Conservation (phyloP, 352 stramenopile species). For the Phytophthora tentaculata region DNA sequence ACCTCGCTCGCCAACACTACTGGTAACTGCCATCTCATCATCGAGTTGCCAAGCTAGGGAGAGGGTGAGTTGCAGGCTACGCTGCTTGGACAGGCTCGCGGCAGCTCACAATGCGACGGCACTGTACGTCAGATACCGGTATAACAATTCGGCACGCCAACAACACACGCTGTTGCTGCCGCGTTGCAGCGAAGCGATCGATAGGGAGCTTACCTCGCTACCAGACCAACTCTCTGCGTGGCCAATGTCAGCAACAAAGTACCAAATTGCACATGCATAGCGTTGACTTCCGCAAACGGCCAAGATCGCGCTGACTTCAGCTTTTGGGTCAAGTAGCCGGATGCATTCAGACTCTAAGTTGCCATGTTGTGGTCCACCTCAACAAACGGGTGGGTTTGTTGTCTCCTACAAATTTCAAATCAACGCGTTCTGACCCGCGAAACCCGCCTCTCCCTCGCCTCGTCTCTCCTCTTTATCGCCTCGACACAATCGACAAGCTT, state of each 20-base stretch:
- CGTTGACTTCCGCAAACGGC: not conserved
- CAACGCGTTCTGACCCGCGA: conserved; percentile 1
- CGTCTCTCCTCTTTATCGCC: conserved; percentile 33
- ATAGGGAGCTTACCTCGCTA: not conserved
- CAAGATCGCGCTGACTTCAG: conserved; percentile 9
- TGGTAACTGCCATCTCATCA: conserved; percentile 7
- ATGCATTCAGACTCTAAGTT: conserved; percentile 16
- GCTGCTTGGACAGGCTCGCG: conserved; percentile 22
- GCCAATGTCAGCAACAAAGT: not conserved
- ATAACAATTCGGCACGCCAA: conserved; percentile 8
- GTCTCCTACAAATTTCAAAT: conserved; percentile 15
- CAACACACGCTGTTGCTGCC: conserved; percentile 7
- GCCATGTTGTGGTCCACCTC: conserved; percentile 27
- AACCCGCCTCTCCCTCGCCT: conserved; percentile 24
- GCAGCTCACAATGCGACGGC: conserved; percentile 20
- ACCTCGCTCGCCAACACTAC: not conserved
- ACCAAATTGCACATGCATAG: not conserved
- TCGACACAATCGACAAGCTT: conserved; percentile 25
- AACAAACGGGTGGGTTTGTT: conserved; percentile 8
- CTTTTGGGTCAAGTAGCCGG: conserved; percentile 24
- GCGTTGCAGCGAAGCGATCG: conserved; percentile 1
- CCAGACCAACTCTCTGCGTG: not conserved
- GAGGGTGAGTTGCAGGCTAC: not conserved
- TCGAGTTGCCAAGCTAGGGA: conserved; percentile 3
- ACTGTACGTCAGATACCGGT: conserved; percentile 21